Percentiles rank a stretch among this genome's conserved stretches.
Conservation (phyloP, 2,329 filamentous ascomycete genomes). For the Stachybotrys echinatus region DNA sequence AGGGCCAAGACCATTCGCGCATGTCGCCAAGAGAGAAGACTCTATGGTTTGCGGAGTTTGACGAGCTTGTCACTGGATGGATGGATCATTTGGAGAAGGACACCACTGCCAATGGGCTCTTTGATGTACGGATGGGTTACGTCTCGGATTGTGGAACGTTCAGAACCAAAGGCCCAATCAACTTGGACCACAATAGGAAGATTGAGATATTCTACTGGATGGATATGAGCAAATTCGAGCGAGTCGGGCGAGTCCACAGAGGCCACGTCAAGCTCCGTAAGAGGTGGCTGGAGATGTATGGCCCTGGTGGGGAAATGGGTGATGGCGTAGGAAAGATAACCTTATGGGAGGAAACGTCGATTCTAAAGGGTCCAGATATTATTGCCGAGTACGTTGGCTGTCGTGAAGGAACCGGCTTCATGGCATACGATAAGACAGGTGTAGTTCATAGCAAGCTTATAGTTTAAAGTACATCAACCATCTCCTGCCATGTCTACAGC, state of each 20-base stretch:
- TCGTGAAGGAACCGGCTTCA: constrained; percentile 8
- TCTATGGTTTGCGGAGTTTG: constrained; percentile 7
- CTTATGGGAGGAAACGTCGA: constrained; percentile 12
- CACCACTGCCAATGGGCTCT: constrained; percentile 1
- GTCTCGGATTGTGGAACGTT: background rate
- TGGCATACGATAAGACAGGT: background rate
- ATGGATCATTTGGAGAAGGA: constrained; percentile 6
- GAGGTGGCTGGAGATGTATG: constrained; percentile 8
- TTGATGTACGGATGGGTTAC: background rate
- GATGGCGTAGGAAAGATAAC: constrained; percentile 6
- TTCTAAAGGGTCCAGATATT: constrained; percentile 9
- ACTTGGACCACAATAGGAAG: constrained; percentile 8
- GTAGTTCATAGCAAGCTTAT: background rate
- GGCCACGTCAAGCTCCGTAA: constrained; percentile 9
- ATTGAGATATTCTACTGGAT: constrained; percentile 10
- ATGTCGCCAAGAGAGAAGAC: constrained; percentile 3
- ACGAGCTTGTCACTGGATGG: constrained; percentile 7
- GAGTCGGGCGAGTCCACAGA: constrained; percentile 11
- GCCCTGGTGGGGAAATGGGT: constrained; percentile 5
- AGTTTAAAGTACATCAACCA: too few relatives aligned
- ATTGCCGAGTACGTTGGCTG: constrained; percentile 12
- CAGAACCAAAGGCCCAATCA: background rate
- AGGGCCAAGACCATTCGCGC: constrained; percentile 4
- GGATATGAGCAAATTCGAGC: constrained; percentile 11
- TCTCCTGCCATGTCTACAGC: background rate